Conservation (phyloP, 1,284 basidiomycete species). For the Pholiota adiposa region DNA sequence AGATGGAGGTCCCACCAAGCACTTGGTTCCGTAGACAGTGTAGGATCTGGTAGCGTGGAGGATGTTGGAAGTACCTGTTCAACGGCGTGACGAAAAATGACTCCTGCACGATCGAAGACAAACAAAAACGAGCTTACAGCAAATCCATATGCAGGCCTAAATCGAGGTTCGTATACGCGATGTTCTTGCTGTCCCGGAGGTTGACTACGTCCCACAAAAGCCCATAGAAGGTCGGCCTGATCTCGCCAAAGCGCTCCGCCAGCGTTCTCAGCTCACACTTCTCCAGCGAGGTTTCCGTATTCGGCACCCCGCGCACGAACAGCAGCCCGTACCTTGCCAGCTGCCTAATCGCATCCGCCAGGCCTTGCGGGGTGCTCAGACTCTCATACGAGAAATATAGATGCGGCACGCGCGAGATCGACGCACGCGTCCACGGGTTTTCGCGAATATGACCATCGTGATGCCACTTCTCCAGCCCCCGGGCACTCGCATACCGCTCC, state of each 20-base stretch:
- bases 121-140: constrained; percentile 53
- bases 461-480: constrained; percentile 23
- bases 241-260: constrained; percentile 70
- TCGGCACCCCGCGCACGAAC: constrained; percentile 53
- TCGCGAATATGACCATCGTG: constrained; percentile 25
- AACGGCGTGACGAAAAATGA: not conserved
- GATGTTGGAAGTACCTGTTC: constrained; percentile 84
- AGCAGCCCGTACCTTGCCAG: constrained; percentile 58
- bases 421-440: constrained; percentile 28
- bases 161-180: constrained; percentile 93
- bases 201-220: constrained; percentile 90
- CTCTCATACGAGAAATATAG: constrained; percentile 58
- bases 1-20: constrained; percentile 85
- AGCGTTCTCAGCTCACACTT: constrained; percentile 71
- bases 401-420: constrained; percentile 37
- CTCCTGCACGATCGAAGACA: not conserved
- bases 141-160: constrained; percentile 94
- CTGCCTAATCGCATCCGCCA: constrained; percentile 59
- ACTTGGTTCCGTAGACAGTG: constrained; percentile 89
- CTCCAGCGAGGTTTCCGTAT: constrained; percentile 48
- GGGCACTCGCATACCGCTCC: constrained; percentile 44
- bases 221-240: constrained; percentile 93
- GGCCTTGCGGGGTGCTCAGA: constrained; percentile 42
- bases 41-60: constrained; percentile 90
- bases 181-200: constrained; percentile 79